Evolutionary conservation across 345 rosid species (phyloP).

Genomic region (Corymbia maculata): DNA sequence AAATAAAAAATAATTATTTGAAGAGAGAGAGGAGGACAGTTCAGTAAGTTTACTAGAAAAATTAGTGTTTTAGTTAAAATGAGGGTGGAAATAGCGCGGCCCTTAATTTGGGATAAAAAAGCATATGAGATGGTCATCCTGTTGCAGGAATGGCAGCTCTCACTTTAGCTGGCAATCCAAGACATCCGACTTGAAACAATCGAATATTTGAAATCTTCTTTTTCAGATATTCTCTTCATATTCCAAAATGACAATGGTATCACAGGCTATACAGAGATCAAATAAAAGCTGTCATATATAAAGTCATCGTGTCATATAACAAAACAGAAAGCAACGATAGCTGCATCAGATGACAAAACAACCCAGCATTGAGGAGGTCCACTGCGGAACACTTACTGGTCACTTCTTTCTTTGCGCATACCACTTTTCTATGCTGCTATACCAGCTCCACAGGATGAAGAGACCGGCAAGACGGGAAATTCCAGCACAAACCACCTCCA

Average conservation of each 20-base stretch:
- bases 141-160: neutral
- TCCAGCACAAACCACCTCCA: constrained; percentile 58
- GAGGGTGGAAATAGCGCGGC: too few relatives aligned
- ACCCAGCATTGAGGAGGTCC: neutral
- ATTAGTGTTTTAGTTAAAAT: too few relatives aligned
- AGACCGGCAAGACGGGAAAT: constrained; percentile 43
- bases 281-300: neutral
- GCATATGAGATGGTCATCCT: neutral
- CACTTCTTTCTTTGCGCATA: constrained; percentile 13
- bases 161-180: neutral
- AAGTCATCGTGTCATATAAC: neutral
- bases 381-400: neutral
- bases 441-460: constrained; percentile 75
- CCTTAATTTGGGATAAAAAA: neutral
- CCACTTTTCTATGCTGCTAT: constrained; percentile 48
- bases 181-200: neutral
- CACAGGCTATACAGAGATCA: neutral
- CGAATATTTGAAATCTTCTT: neutral
- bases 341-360: neutral
- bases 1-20: too few relatives aligned
- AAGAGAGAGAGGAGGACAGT: too few relatives aligned
- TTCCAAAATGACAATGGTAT: neutral
- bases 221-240: neutral
- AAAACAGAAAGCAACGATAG: neutral
- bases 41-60: too few relatives aligned